These are phyloP conservation scores for Actinomortierella ambigua DNA, from an alignment of 371 early-diverging fungal genomes.

Conservation along the genomic window DNA sequence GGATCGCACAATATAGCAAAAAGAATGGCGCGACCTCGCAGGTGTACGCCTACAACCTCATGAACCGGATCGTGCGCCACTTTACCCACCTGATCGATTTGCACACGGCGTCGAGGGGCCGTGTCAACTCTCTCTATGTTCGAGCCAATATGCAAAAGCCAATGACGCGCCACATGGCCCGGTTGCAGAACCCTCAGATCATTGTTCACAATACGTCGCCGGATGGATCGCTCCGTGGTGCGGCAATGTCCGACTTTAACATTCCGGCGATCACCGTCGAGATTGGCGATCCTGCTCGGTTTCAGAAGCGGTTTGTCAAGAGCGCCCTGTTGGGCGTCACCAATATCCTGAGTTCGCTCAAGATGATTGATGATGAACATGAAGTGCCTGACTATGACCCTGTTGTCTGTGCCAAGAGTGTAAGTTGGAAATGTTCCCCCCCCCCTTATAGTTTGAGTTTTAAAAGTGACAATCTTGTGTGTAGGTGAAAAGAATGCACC, in stretches of 20 bases:
- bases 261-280: constrained; percentile 90
- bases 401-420: constrained; percentile 59
- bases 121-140: constrained; percentile 89
- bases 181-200: constrained; percentile 85
- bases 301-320: constrained; percentile 77
- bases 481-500: no score
- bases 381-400: constrained; percentile 56
- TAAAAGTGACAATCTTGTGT: constrained; percentile 4
- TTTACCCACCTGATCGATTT: constrained; percentile 87
- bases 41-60: constrained; percentile 81
- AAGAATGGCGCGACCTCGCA: constrained; percentile 78
- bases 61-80: constrained; percentile 78
- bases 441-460: no score
- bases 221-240: constrained; percentile 82
- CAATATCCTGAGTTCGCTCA: constrained; percentile 64
- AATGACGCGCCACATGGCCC: constrained; percentile 76
- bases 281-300: constrained; percentile 78
- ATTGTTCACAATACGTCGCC: constrained; percentile 68
- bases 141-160: constrained; percentile 86
- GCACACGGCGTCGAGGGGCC: constrained; percentile 88
- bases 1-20: constrained; percentile 41
- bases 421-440: constrained; percentile 22
- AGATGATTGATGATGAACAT: constrained; percentile 62
- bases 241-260: constrained; percentile 72
- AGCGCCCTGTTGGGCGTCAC: constrained; percentile 68